Base-by-base conservation (phyloP, 257 asterid genomes). In the Leptodermis oblonga region DNA sequence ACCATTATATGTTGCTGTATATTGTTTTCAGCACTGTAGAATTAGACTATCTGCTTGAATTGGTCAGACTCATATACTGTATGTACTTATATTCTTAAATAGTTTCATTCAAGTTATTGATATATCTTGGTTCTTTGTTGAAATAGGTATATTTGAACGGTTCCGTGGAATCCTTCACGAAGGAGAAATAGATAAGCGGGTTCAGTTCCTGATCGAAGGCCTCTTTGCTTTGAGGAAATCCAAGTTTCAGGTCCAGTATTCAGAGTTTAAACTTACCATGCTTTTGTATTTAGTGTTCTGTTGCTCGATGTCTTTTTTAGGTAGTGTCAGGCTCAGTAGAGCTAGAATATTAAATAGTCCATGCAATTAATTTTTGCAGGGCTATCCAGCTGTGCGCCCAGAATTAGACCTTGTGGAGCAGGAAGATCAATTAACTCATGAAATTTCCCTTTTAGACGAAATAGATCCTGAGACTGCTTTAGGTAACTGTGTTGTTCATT, bases 111-210 rank as follows among this genome's bases (percentile, higher is more conserved):
- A 4, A 39, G n/a, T 51, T 20, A 34, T 62, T 63, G 33, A 8
- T 15, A 42, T 69, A 34, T 59, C 17, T 28, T 65, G 65, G 43
- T 48, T 45, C 63, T 30, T 68, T 41, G 15, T 31, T 73, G 73
- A 34, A 72, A 70, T 62, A 88, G 98, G 94, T 51, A 94, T 94
- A 51, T 94, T 94, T 72, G 99, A 91, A 83, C 85, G 96, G 17
- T 89, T 91, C 72, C 95, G 97, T 56, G 99, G 97, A 63, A 94
- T 94, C 66, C 99, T 94, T 69, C 97, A 89, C 43, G 97, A 91
- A 84, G 99, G 99, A 69, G 96, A 94, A 77, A 90, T 91, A 26
- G 97, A 91, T 75, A 91, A 90, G 59, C 86, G 97, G 43, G 99
- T 89, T 39, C 97, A 89, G 54, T 94, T 83, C 73, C 79, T 89